These are phyloP conservation scores for Tulasnella sp. DNA, from an alignment of 768 basidiomycete species.

Conservation along the genomic window DNA sequence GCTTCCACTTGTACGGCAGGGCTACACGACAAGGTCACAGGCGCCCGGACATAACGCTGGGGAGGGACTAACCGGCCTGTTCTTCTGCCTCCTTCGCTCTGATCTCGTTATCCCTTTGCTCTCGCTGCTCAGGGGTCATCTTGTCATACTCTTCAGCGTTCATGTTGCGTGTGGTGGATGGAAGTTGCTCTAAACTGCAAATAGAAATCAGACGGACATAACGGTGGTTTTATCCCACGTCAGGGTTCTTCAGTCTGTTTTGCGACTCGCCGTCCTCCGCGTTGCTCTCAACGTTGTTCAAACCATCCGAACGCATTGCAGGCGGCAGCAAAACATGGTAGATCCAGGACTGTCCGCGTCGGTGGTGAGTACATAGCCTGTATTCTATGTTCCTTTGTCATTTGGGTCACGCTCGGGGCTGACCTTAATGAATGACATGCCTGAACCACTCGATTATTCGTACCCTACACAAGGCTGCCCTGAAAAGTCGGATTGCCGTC, in stretches of 20 bases:
- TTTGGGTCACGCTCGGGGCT: too few relatives aligned
- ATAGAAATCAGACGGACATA: background rate
- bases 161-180: background rate
- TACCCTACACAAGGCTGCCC: background rate
- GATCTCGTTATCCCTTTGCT: slow-evolving; percentile 54
- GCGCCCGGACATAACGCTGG: background rate
- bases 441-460: background rate
- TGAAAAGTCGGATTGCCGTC: slow-evolving; percentile 35
- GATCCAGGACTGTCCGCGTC: background rate
- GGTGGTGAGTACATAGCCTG: background rate
- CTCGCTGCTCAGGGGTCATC: slow-evolving; percentile 62
- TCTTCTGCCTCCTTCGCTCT: slow-evolving; percentile 59
- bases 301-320: too few relatives aligned
- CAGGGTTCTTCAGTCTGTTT: slow-evolving; percentile 5
- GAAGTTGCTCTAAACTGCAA: background rate
- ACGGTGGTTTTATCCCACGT: background rate
- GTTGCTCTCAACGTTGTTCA: background rate
- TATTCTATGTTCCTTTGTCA: background rate
- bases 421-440: too few relatives aligned
- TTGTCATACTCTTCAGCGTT: slow-evolving; percentile 45
- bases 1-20: slow-evolving; percentile 84
- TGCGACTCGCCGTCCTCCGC: background rate
- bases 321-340: background rate
- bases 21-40: slow-evolving; percentile 33
- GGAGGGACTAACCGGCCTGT: slow-evolving; percentile 57